A percentile compares a stretch with the other conserved stretches of the same genome.
phyloP scores from a whole-genome alignment of 345 rosid genomes.

The Euphorbia peplus region DNA sequence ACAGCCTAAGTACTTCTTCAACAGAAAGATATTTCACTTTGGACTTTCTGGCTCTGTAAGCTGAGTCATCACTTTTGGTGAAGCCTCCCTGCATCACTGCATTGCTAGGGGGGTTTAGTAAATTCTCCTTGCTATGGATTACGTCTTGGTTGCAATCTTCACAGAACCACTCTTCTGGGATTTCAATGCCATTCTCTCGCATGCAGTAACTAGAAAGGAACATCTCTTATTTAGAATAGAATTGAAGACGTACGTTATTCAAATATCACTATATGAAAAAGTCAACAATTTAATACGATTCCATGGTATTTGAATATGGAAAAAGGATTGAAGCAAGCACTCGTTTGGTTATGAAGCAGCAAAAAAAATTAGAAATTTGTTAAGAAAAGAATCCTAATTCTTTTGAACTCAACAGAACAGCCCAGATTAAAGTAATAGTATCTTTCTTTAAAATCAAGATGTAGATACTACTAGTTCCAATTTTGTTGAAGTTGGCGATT shows the following conservation, averaged over 20 bases:
- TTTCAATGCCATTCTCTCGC: neutral
- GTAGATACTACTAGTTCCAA: neutral
- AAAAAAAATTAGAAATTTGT: neutral
- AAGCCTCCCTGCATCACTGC: neutral
- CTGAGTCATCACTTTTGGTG: conserved; percentile 21
- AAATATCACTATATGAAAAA: neutral
- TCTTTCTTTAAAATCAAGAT: neutral
- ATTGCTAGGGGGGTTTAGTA: conserved; percentile 8
- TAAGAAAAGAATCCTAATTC: neutral
- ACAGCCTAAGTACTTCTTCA: conserved; percentile 41
- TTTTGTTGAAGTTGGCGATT: too few relatives aligned
- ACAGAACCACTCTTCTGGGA: conserved; percentile 39
- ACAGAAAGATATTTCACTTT: conserved; percentile 41
- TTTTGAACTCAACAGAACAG: neutral
- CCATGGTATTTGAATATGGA: neutral
- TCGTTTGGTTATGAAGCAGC: neutral
- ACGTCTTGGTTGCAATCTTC: conserved; percentile 26
- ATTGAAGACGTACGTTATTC: neutral
- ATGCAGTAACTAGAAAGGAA: conserved; percentile 46
- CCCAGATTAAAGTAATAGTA: neutral
- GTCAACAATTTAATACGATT: neutral
- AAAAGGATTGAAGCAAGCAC: neutral
- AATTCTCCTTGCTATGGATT: conserved; percentile 15
- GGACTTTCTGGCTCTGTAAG: conserved; percentile 30
- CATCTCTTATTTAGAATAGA: conserved; percentile 16